Base-by-base conservation (phyloP, 164 flowering plant genomes). In the Stephania japonica region DNA sequence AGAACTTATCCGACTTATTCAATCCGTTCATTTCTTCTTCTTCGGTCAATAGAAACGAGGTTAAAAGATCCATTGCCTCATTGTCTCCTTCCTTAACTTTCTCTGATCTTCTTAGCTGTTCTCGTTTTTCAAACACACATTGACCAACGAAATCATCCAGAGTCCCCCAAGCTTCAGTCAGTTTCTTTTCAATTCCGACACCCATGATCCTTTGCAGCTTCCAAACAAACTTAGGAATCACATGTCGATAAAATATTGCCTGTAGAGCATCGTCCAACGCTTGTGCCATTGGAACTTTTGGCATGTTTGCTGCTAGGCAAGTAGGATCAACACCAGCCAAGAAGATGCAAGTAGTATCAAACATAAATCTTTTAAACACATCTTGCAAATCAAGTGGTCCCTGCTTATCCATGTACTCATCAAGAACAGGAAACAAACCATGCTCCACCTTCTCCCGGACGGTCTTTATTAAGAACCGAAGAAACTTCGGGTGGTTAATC, bases 381-480 rank as follows among this genome's bases (percentile, higher is more conserved):
- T 77, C 75, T 64, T 77, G 75, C 43, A 63, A 62, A 41, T 87
- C 86, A n/a, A 87, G 69, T 24, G 38, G 11, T 7, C 75, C 78
- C 0, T 10, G 43, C 13, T 64, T 67, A 1, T 67, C 26, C 25
- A 76, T 78, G 41, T 69, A 42, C 0, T 27, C 32, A 27, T 87
- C 83, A 24, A 87, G 83, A 63, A 85, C 71, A 0, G 84, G 85
- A 10, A 82, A 11, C 0, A 87, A 75, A 38, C 89, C 85, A 4
- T 73, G 72, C 23, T 78, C 74, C 49, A 86, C 70, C 69, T 80
- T 80, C 7, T 68, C 42, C 59, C 59, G 56, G 25, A 67, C 68
- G 42, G 71, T 68, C n/a, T 66, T 65, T 32, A 43, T 81, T 44
- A 75, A 67, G 6, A 75, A 76, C 8, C 32, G 47, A 1, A 50